Evolutionary conservation across 306 rosid species (phyloP), one percentile per base, ranked within the genome.

Genomic region (Crotalaria pallida): DNA sequence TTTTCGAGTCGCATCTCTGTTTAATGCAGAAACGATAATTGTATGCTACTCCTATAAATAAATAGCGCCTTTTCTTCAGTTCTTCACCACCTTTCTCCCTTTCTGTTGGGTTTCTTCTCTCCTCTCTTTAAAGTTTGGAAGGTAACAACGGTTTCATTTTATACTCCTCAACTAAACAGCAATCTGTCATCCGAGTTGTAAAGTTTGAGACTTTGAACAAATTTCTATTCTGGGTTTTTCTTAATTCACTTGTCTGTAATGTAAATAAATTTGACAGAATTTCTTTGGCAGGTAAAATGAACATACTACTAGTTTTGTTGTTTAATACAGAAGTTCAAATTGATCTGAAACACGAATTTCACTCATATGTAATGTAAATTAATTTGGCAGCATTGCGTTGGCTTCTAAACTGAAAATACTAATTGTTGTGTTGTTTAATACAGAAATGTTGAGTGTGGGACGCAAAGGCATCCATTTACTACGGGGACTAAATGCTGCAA

Each of bases 381-480:
- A 31, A 61, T 62, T 70, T 74, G 57, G 12, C 15, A 7, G 44
- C 49, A 34, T 10, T 19, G 41, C 12, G 38, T n/a, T 75, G 38
- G 36, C 19, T 43, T 57, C 31, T 68, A 26, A 15, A n/a, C 7
- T 26, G 18, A 22, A 50, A 31, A 59, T 45, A 22, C 36, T 33
- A 15, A 48, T 49, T 66, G 40, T 76, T 58, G 27, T 70, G 9
- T 60, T 33, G 58, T 52, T 55, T 51, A 55, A 51, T 49, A 23
- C 87, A 85, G 84, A 78, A 75, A 91, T 90, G 91, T 82, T 87
- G 8, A 65, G 7, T 11, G 49, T 90, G 18, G 80, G 77, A 3
- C 74, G 85, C 18, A 78, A 73, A 83, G 96, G 97, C 51, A 83
- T 91, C 69, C 99, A 81, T 63, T 78, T 48, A 81, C 47, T 81